Conservation (phyloP, 306 rosid genomes). For the Datisca glomerata region DNA sequence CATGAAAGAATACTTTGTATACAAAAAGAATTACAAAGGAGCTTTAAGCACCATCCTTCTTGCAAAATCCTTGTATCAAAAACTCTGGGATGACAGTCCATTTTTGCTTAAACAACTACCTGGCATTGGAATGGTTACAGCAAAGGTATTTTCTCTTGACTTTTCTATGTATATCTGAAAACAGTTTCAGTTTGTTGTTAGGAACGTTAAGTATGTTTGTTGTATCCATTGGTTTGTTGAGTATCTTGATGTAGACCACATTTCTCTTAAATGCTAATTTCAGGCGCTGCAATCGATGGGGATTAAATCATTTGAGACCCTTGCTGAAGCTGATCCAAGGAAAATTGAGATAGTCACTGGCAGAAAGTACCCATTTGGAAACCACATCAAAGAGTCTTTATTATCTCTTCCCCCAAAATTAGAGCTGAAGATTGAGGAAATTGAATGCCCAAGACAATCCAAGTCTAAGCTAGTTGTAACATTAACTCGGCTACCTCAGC, state of each 20-base stretch:
- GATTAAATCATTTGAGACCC: slow-evolving; percentile 60
- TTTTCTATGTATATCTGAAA: slow-evolving; percentile 8
- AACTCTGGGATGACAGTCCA: slow-evolving; percentile 95
- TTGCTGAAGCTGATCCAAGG: slow-evolving; percentile 89
- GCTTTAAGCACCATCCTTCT: slow-evolving; percentile 59
- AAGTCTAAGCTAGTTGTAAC: slow-evolving; percentile 61
- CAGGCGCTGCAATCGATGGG: slow-evolving; percentile 86
- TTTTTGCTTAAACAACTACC: slow-evolving; percentile 90
- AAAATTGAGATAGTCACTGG: slow-evolving; percentile 90
- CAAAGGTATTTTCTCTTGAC: slow-evolving; percentile 58
- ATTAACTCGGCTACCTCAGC: slow-evolving; percentile 53
- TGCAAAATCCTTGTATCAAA: slow-evolving; percentile 76
- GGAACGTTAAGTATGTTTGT: too few species aligned
- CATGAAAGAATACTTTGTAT: slow-evolving; percentile 84
- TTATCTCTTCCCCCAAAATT: slow-evolving; percentile 80
- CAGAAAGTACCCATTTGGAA: slow-evolving; percentile 90
- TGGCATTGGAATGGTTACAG: slow-evolving; percentile 97
- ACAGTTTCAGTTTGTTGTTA: background rate
- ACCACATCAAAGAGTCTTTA: slow-evolving; percentile 86
- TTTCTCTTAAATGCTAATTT: slow-evolving; percentile 19
- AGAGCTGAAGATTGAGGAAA: slow-evolving; percentile 50
- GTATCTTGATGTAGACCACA: slow-evolving; percentile 5
- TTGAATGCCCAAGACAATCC: slow-evolving; percentile 40
- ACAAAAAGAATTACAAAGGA: slow-evolving; percentile 76
- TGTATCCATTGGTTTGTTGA: background rate